These are phyloP conservation scores for Trichosporon coremiiforme DNA, from an alignment of 1,284 basidiomycete genomes.

Conservation along the genomic window DNA sequence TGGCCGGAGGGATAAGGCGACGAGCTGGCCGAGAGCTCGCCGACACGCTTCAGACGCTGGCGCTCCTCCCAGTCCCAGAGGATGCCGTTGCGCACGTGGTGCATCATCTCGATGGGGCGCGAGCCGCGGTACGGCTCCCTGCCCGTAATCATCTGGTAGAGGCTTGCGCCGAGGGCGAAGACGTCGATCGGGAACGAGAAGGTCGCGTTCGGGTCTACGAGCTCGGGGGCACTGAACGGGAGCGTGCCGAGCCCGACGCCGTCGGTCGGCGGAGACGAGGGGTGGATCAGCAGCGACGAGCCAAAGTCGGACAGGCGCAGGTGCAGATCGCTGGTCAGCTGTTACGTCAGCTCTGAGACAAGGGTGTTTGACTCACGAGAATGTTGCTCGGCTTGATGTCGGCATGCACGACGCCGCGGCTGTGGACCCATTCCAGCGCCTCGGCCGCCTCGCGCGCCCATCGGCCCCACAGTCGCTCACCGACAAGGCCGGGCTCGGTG, in stretches of 20 bases:
- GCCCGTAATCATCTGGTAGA: slow-evolving; percentile 58
- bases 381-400: slow-evolving; percentile 58
- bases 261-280: slow-evolving; percentile 54
- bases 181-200: slow-evolving; percentile 60
- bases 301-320: slow-evolving; percentile 59
- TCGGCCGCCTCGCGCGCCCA: slow-evolving; percentile 55
- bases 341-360: slow-evolving; percentile 19
- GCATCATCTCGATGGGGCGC: slow-evolving; percentile 57
- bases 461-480: slow-evolving; percentile 46
- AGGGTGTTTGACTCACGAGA: slow-evolving; percentile 38
- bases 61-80: slow-evolving; percentile 59
- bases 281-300: slow-evolving; percentile 57
- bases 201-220: slow-evolving; percentile 51
- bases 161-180: slow-evolving; percentile 59
- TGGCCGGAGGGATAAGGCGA: slow-evolving; percentile 1
- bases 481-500: slow-evolving; percentile 51
- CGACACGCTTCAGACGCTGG: slow-evolving; percentile 26
- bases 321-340: slow-evolving; percentile 52
- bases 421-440: slow-evolving; percentile 57
- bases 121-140: slow-evolving; percentile 58
- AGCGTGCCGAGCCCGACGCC: slow-evolving; percentile 59
- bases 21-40: slow-evolving; percentile 1
- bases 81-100: slow-evolving; percentile 56
- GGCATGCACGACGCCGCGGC: slow-evolving; percentile 57
- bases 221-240: slow-evolving; percentile 60